These are phyloP conservation scores for Eremochloa ophiuroides DNA, from an alignment of 176 grass and related monocot genomes.

Conservation along the genomic window DNA sequence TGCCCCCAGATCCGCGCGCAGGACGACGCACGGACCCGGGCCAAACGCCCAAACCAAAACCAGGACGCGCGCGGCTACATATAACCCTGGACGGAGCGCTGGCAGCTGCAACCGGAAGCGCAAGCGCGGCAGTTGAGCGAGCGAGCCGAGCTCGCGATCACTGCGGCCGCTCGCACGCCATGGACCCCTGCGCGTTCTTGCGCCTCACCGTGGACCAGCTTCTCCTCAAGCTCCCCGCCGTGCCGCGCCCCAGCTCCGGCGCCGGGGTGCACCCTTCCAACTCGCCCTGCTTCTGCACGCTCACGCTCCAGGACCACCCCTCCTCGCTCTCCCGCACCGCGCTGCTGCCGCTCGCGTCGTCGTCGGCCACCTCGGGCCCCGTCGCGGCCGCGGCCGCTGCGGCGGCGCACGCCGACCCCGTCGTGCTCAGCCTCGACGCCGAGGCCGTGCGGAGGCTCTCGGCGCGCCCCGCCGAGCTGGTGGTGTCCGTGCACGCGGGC, in stretches of 20 bases:
- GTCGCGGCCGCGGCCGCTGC: neutral
- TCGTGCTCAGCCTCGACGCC: constrained; percentile 71
- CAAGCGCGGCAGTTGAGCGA: neutral
- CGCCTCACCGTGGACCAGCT: constrained; percentile 78
- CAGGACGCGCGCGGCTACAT: constrained; percentile 17
- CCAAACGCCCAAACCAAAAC: neutral
- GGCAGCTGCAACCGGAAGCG: neutral
- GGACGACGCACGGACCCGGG: neutral
- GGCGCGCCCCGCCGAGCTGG: constrained; percentile 44
- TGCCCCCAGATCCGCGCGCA: neutral
- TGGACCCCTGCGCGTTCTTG: constrained; percentile 97
- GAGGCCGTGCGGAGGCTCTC: constrained; percentile 55
- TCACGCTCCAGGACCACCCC: constrained; percentile 51
- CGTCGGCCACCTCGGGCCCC: neutral
- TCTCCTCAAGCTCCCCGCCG: constrained; percentile 66
- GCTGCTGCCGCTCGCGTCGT: constrained; percentile 47
- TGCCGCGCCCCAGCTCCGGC: constrained; percentile 42
- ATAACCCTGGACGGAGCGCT: constrained; percentile 15
- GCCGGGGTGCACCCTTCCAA: constrained; percentile 67
- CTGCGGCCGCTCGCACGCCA: neutral
- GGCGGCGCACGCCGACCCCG: constrained; percentile 13
- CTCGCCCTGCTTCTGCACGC: constrained; percentile 81
- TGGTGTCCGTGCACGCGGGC: constrained; percentile 67
- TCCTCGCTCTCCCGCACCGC: constrained; percentile 51
- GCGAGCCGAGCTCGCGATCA: neutral